These are phyloP conservation scores for Xylaria sp. DNA, from an alignment of 495 filamentous ascomycete genomes.

Conservation along the genomic window DNA sequence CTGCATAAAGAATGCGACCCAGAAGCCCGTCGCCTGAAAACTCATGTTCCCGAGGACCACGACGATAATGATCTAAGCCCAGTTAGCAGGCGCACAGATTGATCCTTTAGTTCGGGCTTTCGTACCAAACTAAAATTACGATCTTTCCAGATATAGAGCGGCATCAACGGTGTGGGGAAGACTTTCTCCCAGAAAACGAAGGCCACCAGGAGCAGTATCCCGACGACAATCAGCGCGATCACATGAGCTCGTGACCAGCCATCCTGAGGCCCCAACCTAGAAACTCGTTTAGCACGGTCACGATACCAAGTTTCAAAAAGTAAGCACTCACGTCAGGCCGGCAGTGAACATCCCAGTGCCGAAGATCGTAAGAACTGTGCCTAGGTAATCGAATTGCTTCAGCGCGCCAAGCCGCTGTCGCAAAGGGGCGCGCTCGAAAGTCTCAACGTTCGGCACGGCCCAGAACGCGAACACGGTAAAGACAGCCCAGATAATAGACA, in stretches of 20 bases:
- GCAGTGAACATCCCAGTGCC: constrained; percentile 72
- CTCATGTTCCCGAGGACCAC: constrained; percentile 61
- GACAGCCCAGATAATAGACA: constrained; percentile 67
- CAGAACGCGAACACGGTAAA: constrained; percentile 65
- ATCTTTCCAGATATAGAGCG: constrained; percentile 61
- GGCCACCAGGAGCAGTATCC: constrained; percentile 57
- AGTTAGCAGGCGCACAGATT: constrained; percentile 29
- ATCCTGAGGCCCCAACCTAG: constrained; percentile 49
- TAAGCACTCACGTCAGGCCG: constrained; percentile 63
- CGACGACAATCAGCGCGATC: constrained; percentile 65
- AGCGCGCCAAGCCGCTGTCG: constrained; percentile 48
- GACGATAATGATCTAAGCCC: constrained; percentile 54
- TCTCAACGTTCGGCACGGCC: constrained; percentile 67
- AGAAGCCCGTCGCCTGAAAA: constrained; percentile 59
- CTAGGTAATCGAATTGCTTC: constrained; percentile 67
- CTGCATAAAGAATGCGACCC: constrained; percentile 64
- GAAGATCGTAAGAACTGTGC: constrained; percentile 65
- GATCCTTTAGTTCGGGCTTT: constrained; percentile 30
- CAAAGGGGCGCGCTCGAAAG: constrained; percentile 55
- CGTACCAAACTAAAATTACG: constrained; percentile 59
- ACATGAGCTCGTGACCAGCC: constrained; percentile 70
- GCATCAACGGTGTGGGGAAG: constrained; percentile 59
- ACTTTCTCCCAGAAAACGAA: constrained; percentile 69
- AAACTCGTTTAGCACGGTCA: constrained; percentile 33
- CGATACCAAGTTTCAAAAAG: background rate